phyloP scores from a whole-genome alignment of 2,329 filamentous ascomycete species.

The Alternaria brassicicola region DNA sequence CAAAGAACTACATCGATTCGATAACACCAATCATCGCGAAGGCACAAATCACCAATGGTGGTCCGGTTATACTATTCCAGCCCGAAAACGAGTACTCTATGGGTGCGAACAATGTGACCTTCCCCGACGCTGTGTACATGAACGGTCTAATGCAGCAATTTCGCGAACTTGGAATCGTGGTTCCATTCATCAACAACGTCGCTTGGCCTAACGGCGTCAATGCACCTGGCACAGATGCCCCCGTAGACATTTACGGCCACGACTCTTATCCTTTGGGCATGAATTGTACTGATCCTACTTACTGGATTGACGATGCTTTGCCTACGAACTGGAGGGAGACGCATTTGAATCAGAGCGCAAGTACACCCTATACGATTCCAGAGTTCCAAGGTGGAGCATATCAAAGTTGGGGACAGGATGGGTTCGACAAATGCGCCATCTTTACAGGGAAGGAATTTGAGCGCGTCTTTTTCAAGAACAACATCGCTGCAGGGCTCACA shows the following conservation, averaged over 20 bases:
- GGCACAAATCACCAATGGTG: slow-evolving; percentile 79
- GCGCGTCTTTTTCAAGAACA: slow-evolving; percentile 78
- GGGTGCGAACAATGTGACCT: slow-evolving; percentile 55
- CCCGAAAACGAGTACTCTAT: slow-evolving; percentile 78
- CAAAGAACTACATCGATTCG: slow-evolving; percentile 59
- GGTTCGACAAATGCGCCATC: slow-evolving; percentile 68
- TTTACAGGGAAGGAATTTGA: slow-evolving; percentile 74
- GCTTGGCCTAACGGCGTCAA: slow-evolving; percentile 63
- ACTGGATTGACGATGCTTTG: slow-evolving; percentile 62
- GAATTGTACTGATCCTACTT: slow-evolving; percentile 63
- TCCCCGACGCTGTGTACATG: slow-evolving; percentile 71
- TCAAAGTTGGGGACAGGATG: slow-evolving; percentile 73
- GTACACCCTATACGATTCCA: slow-evolving; percentile 65
- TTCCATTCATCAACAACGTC: slow-evolving; percentile 77
- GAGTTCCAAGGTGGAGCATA: slow-evolving; percentile 72
- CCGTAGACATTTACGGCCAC: slow-evolving; percentile 68
- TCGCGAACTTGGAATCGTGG: slow-evolving; percentile 68
- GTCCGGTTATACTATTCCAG: slow-evolving; percentile 76
- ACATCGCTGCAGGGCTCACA: slow-evolving; percentile 65
- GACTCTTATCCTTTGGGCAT: slow-evolving; percentile 68
- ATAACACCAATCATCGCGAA: slow-evolving; percentile 72
- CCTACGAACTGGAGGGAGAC: slow-evolving; percentile 60
- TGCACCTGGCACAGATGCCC: slow-evolving; percentile 63
- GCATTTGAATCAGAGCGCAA: slow-evolving; percentile 65
- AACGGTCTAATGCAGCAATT: slow-evolving; percentile 71